Conservation (phyloP, 2,329 filamentous ascomycete genomes). For the Hypoxylon sp. region DNA sequence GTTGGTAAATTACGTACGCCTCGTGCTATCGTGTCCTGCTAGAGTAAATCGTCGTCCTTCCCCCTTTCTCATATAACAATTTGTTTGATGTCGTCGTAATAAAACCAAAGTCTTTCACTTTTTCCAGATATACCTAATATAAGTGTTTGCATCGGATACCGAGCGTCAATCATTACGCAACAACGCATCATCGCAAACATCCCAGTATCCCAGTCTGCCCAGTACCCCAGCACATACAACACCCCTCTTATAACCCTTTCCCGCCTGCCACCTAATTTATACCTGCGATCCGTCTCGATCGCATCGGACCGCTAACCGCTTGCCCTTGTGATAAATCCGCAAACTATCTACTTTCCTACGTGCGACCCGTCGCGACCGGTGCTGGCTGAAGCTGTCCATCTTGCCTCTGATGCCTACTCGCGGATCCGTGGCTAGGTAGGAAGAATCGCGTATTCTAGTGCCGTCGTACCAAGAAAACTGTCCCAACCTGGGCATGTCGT, state of each 20-base stretch:
- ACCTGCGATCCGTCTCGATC: conserved; percentile 28
- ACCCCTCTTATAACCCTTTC: conserved; percentile 39
- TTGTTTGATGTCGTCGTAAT: conserved; percentile 1
- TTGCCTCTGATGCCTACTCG: not conserved
- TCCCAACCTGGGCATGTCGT: conserved; percentile 36
- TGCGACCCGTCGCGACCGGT: not conserved
- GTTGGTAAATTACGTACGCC: too few relatives aligned
- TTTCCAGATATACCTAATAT: too few relatives aligned
- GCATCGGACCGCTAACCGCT: conserved; percentile 25
- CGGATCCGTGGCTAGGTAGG: not conserved
- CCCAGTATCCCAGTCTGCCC: conserved; percentile 21
- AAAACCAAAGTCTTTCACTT: not conserved
- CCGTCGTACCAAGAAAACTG: not conserved
- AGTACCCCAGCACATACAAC: too few relatives aligned
- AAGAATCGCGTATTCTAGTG: not conserved
- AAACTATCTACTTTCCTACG: conserved; percentile 6
- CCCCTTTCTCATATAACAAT: too few relatives aligned
- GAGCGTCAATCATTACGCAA: conserved; percentile 23
- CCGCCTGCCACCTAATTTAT: conserved; percentile 19
- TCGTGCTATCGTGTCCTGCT: too few relatives aligned
- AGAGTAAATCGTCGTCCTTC: not conserved
- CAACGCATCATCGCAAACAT: conserved; percentile 1
- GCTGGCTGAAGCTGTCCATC: not conserved
- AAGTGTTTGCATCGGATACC: conserved; percentile 25
- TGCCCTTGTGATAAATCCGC: conserved; percentile 15